A percentile compares a stretch with the other conserved stretches of the same genome.
Conservation (phyloP, 2,329 filamentous ascomycete species). For the Juglanconis juglandina region DNA sequence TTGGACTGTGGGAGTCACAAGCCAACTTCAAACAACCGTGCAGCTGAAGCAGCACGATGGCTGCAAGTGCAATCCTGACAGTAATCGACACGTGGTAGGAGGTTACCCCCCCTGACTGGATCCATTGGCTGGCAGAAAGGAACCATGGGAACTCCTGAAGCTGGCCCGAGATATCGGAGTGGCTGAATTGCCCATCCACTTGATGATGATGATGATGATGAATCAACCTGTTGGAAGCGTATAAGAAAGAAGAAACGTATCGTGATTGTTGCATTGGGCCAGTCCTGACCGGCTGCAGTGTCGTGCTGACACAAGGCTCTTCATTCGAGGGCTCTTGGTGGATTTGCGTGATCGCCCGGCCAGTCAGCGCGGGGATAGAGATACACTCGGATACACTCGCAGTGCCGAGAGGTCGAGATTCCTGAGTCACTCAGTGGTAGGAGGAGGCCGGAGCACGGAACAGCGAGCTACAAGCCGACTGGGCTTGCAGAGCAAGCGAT, state of each 20-base stretch:
- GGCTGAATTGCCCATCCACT: background rate
- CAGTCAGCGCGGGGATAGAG: slow-evolving; percentile 8
- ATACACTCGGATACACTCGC: background rate
- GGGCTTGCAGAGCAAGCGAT: background rate
- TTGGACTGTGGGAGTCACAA: background rate
- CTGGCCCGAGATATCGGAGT: background rate
- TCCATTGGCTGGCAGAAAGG: background rate
- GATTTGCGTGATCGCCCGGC: slow-evolving; percentile 10
- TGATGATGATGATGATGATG: background rate
- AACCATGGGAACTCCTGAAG: background rate
- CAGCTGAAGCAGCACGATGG: background rate
- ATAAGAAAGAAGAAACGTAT: slow-evolving; percentile 30
- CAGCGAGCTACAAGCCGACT: background rate
- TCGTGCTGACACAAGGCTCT: slow-evolving; percentile 14
- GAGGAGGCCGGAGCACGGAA: background rate
- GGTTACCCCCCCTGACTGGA: background rate
- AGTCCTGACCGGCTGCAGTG: slow-evolving; percentile 17
- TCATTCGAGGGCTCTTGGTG: slow-evolving; percentile 10
- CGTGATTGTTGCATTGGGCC: slow-evolving; percentile 34
- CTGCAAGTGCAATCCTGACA: background rate
- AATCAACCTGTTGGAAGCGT: background rate
- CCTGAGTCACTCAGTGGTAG: background rate
- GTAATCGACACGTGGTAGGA: background rate
- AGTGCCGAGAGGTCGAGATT: background rate
- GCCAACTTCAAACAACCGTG: background rate